Conservation (phyloP, 225 moss, liverwort and hornwort genomes). For the Pseudoscleropodium purum region DNA sequence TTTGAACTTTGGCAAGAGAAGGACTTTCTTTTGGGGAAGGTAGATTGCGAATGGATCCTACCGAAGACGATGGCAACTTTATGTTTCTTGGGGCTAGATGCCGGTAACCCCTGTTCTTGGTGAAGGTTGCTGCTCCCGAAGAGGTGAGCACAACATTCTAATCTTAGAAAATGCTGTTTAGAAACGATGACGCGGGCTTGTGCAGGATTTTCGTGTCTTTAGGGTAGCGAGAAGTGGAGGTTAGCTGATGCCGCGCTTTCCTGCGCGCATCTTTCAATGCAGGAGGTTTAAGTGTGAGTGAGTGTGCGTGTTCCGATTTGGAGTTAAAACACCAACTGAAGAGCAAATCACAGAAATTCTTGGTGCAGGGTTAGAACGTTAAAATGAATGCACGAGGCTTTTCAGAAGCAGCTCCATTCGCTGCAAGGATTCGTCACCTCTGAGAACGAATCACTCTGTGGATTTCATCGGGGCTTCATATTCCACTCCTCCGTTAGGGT, state of each 20-base stretch:
- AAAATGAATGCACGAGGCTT: neutral
- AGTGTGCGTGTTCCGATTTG: neutral
- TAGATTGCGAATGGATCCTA: neutral
- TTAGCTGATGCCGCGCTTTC: neutral
- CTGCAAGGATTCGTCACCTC: neutral
- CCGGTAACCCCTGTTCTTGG: neutral
- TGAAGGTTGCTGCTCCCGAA: neutral
- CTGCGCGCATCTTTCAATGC: neutral
- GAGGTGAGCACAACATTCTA: neutral
- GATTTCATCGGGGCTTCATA: neutral
- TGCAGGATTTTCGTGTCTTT: neutral
- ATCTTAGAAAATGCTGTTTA: neutral
- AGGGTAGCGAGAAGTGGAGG: neutral
- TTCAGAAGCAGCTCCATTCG: neutral
- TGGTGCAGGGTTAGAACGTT: neutral
- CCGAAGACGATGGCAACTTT: neutral
- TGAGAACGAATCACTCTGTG: neutral
- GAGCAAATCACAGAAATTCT: neutral
- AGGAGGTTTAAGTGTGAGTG: neutral
- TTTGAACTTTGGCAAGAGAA: neutral
- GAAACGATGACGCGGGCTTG: neutral
- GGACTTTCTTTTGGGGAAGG: neutral
- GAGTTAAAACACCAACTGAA: neutral
- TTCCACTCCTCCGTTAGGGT: neutral
- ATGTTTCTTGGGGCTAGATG: neutral